These are phyloP conservation scores for Daphne laureola DNA, from an alignment of 441 rosid species.

Conservation along the genomic window DNA sequence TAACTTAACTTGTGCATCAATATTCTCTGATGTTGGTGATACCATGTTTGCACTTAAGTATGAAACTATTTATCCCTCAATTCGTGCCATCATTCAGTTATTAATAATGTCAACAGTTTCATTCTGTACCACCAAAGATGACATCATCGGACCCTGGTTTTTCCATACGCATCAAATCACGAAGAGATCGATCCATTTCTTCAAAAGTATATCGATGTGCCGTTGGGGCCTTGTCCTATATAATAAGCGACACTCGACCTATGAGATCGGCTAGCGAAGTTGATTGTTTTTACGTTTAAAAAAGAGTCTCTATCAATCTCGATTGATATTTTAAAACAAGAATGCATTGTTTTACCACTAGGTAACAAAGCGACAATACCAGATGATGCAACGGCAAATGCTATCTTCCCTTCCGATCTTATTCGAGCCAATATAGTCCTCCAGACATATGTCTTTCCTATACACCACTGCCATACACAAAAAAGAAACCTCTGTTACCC, in stretches of 20 bases:
- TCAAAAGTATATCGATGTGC: constrained; percentile 1
- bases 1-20: too few species aligned
- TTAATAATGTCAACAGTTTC: background rate
- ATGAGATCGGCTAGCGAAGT: background rate
- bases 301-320: background rate
- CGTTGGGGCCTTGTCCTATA: constrained; percentile 3
- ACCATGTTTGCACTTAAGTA: background rate
- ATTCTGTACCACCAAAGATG: background rate
- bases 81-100: background rate
- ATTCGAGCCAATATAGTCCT: background rate
- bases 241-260: background rate
- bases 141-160: too few species aligned
- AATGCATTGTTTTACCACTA: background rate
- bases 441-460: background rate
- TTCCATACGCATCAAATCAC: background rate
- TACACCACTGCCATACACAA: background rate
- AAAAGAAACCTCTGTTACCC: background rate
- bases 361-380: background rate
- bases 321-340: background rate
- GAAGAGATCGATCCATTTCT: background rate
- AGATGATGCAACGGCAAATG: background rate
- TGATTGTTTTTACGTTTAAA: background rate
- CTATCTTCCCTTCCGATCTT: background rate
- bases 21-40: background rate
- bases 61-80: background rate